A percentile compares a stretch with the other conserved stretches of the same genome.
phyloP scores from a whole-genome alignment of 2,329 filamentous ascomycete genomes.

The Pyrenophora teres region DNA sequence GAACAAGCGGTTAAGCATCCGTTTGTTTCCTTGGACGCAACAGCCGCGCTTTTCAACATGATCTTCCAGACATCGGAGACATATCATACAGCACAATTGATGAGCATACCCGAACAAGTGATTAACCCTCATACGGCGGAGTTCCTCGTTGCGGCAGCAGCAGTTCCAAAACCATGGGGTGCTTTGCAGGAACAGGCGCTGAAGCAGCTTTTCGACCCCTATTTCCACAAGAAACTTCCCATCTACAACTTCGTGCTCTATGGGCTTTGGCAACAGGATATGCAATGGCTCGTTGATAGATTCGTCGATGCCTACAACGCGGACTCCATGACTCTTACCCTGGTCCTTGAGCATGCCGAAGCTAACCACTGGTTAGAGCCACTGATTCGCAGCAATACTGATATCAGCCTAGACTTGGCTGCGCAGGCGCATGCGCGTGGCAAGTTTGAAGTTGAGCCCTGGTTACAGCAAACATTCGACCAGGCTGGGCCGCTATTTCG shows the following conservation, averaged over 20 bases:
- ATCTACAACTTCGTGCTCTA: conserved; percentile 88
- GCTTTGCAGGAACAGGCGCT: conserved; percentile 74
- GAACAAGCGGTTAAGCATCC: conserved; percentile 78
- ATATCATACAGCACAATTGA: conserved; percentile 60
- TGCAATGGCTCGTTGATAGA: conserved; percentile 79
- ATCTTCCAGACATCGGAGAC: conserved; percentile 63
- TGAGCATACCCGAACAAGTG: conserved; percentile 63
- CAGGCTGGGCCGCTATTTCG: conserved; percentile 71
- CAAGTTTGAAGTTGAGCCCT: conserved; percentile 78
- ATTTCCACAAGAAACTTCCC: conserved; percentile 76
- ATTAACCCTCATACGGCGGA: conserved; percentile 76
- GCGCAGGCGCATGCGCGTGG: conserved; percentile 82
- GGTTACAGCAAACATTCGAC: conserved; percentile 72
- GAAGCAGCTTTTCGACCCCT: conserved; percentile 79
- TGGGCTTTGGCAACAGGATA: conserved; percentile 89
- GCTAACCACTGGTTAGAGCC: conserved; percentile 85
- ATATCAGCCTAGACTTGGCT: conserved; percentile 85
- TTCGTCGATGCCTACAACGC: conserved; percentile 77
- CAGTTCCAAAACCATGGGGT: conserved; percentile 78
- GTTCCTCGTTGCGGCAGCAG: conserved; percentile 77
- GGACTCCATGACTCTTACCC: conserved; percentile 68
- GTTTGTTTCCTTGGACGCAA: conserved; percentile 83
- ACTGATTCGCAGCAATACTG: conserved; percentile 76
- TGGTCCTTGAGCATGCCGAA: conserved; percentile 78
- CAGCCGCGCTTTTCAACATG: conserved; percentile 68